These are phyloP conservation scores for Perilla frutescens DNA, from an alignment of 257 asterid genomes.

Conservation along the genomic window DNA sequence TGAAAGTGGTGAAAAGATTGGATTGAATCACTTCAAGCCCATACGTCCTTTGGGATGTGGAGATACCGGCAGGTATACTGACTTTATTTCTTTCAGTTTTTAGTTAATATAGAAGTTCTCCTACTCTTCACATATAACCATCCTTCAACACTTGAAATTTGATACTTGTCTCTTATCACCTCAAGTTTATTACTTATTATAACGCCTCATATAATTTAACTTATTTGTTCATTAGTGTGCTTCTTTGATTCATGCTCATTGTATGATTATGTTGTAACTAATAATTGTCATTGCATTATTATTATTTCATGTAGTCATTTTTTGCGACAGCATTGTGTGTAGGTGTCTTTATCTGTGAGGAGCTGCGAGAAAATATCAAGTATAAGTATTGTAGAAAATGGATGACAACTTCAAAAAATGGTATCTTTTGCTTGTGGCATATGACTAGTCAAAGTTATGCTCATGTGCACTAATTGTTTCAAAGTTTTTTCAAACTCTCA, in stretches of 20 bases:
- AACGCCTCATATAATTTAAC: background rate
- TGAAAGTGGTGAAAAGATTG: constrained; percentile 69
- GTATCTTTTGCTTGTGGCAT: too few species aligned
- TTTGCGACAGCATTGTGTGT: background rate
- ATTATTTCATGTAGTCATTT: background rate
- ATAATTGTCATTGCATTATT: background rate
- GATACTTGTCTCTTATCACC: constrained; percentile 2
- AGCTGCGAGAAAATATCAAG: too few species aligned
- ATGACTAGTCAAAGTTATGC: too few species aligned
- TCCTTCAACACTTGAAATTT: background rate
- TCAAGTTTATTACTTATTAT: background rate
- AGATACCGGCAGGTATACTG: constrained; percentile 90
- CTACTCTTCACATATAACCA: constrained; percentile 2
- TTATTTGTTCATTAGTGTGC: constrained; percentile 5
- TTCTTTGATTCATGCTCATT: background rate
- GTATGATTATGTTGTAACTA: background rate
- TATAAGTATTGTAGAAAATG: too few species aligned
- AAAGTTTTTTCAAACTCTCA: too few species aligned
- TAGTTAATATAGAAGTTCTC: constrained; percentile 13
- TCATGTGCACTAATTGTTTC: too few species aligned
- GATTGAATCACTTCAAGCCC: constrained; percentile 90
- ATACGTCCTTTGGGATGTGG: constrained; percentile 97
- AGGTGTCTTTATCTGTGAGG: too few species aligned
- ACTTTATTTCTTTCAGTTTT: background rate
- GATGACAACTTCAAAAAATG: too few species aligned